Conservation (phyloP, 306 rosid species). For the Cyamopsis tetragonoloba region DNA sequence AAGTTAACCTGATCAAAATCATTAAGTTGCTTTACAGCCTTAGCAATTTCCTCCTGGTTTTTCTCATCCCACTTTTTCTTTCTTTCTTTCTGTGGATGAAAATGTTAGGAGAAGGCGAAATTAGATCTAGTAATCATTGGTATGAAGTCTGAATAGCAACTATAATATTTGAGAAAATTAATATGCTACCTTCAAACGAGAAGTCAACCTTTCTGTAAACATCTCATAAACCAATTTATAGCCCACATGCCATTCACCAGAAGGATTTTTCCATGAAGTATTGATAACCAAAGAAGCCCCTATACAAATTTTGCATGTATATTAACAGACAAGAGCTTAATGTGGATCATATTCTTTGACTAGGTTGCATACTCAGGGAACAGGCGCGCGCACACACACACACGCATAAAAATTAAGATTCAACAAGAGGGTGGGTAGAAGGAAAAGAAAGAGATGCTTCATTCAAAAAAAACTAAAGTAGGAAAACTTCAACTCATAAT, state of each 20-base stretch:
- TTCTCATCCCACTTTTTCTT: conserved; percentile 83
- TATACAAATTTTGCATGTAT: conserved; percentile 31
- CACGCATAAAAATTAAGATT: background rate
- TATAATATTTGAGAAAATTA: conserved; percentile 17
- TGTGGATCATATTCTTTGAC: conserved; percentile 8
- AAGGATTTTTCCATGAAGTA: conserved; percentile 84
- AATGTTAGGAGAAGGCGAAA: conserved; percentile 18
- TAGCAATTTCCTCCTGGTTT: conserved; percentile 87
- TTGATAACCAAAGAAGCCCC: conserved; percentile 73
- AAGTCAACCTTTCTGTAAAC: conserved; percentile 63
- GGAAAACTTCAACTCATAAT: background rate
- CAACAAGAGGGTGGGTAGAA: background rate
- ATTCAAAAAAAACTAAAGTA: conserved; percentile 1
- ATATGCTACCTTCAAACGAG: conserved; percentile 77
- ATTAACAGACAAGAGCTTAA: conserved; percentile 27
- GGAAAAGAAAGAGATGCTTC: conserved; percentile 3
- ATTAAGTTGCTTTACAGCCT: conserved; percentile 67
- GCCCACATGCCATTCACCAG: conserved; percentile 97
- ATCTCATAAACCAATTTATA: conserved; percentile 79
- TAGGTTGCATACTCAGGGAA: background rate
- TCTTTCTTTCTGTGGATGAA: conserved; percentile 64
- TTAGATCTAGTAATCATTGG: conserved; percentile 2
- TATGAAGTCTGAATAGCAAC: conserved; percentile 1
- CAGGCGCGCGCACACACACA: no score
- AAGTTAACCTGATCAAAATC: conserved; percentile 84